Conservation (phyloP, 306 rosid genomes). For the Cotoneaster glaucophyllus region DNA sequence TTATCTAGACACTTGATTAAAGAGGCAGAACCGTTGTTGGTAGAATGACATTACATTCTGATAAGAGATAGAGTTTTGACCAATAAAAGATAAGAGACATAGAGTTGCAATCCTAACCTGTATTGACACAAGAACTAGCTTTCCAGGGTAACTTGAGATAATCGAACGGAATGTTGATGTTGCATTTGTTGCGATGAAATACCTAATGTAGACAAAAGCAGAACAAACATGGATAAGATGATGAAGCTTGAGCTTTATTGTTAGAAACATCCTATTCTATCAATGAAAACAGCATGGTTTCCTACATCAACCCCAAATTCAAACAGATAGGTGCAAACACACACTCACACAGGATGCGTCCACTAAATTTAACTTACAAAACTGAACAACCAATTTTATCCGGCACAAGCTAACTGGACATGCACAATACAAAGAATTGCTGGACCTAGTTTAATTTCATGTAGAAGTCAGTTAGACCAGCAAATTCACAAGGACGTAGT, state of each 20-base stretch:
- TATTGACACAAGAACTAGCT: constrained; percentile 67
- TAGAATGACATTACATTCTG: no score
- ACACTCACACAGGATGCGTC: background rate
- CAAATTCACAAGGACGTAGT: background rate
- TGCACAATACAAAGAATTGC: background rate
- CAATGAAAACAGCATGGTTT: background rate
- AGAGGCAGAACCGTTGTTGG: constrained; percentile 1
- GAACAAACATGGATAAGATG: constrained; percentile 10
- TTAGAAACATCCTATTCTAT: background rate
- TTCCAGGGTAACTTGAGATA: constrained; percentile 66
- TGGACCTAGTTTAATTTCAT: background rate
- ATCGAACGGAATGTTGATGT: constrained; percentile 78
- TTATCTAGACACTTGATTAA: background rate
- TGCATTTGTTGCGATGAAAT: constrained; percentile 76
- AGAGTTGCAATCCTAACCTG: constrained; percentile 48
- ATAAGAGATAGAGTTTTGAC: background rate
- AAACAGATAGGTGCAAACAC: background rate
- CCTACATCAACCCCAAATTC: background rate
- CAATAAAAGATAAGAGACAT: background rate
- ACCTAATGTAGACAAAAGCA: constrained; percentile 37
- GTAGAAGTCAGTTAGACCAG: background rate
- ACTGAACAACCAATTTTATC: background rate
- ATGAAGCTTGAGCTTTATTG: background rate
- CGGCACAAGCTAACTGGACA: background rate
- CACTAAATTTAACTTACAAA: background rate